These are phyloP conservation scores for Lasiosphaeriaceae sp. DNA, from an alignment of 495 filamentous ascomycete species.

Conservation along the genomic window DNA sequence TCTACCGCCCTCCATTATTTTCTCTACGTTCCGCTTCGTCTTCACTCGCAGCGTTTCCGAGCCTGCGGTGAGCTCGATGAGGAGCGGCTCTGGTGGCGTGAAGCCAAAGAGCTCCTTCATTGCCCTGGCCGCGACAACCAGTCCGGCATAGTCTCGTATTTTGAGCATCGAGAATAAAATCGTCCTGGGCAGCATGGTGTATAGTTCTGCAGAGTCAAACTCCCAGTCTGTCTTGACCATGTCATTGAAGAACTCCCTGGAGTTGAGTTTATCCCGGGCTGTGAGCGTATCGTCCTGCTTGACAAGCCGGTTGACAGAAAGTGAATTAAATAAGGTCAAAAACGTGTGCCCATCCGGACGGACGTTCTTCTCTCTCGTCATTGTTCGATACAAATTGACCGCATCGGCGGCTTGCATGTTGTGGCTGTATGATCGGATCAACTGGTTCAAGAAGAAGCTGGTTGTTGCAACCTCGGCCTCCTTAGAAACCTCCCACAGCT, in stretches of 20 bases:
- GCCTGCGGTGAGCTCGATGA: slow-evolving; percentile 38
- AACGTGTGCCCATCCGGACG: slow-evolving; percentile 67
- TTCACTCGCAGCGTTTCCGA: slow-evolving; percentile 31
- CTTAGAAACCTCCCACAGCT: slow-evolving; percentile 54
- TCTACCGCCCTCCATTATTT: slow-evolving; percentile 28
- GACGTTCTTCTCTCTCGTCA: slow-evolving; percentile 35
- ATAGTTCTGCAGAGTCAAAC: slow-evolving; percentile 30
- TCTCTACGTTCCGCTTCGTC: slow-evolving; percentile 29
- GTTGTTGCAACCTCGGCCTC: slow-evolving; percentile 60
- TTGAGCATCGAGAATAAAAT: slow-evolving; percentile 45
- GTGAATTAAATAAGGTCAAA: slow-evolving; percentile 57
- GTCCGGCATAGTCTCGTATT: slow-evolving; percentile 45
- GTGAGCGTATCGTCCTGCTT: slow-evolving; percentile 38
- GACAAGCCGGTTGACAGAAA: slow-evolving; percentile 40
- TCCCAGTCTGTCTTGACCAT: slow-evolving; percentile 47
- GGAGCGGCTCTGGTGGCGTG: slow-evolving; percentile 36
- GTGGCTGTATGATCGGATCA: slow-evolving; percentile 59
- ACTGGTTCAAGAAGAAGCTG: slow-evolving; percentile 71
- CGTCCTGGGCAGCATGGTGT: slow-evolving; percentile 35
- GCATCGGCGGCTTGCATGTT: slow-evolving; percentile 47
- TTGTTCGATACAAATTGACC: slow-evolving; percentile 52
- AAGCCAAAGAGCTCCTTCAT: slow-evolving; percentile 53
- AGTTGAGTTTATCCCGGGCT: slow-evolving; percentile 45
- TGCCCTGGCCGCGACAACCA: slow-evolving; percentile 56
- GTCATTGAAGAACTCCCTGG: slow-evolving; percentile 56